Percentiles rank a stretch among this genome's conserved stretches.
Conservation (phyloP, 2,329 filamentous ascomycete genomes). For the Pyrenophora tritici-repentis region DNA sequence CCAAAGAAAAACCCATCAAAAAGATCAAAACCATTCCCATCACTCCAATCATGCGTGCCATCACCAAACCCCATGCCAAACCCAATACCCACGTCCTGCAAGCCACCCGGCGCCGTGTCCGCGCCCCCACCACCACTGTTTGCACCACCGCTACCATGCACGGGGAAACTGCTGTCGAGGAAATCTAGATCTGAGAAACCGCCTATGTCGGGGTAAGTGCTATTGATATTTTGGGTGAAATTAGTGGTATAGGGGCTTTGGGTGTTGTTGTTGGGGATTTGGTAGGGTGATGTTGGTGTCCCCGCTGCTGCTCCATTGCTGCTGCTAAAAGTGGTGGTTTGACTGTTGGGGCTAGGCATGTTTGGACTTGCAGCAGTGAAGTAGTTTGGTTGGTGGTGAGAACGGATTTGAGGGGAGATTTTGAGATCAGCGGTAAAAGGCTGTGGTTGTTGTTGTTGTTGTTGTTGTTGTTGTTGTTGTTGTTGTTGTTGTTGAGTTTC, state of each 20-base stretch:
- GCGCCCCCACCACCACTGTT: slow-evolving; percentile 45
- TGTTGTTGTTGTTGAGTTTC: slow-evolving; percentile 21
- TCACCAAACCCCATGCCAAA: slow-evolving; percentile 53
- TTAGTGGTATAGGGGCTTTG: slow-evolving; percentile 39
- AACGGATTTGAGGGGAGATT: slow-evolving; percentile 44
- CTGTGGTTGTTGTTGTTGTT: too few species aligned
- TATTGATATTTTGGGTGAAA: slow-evolving; percentile 28
- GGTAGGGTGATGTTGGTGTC: slow-evolving; percentile 32
- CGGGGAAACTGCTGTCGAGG: slow-evolving; percentile 56
- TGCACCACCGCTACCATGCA: slow-evolving; percentile 24
- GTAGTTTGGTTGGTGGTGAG: slow-evolving; percentile 13
- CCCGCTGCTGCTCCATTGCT: background rate
- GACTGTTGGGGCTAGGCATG: slow-evolving; percentile 24
- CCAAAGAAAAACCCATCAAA: slow-evolving; percentile 67
- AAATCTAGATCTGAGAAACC: slow-evolving; percentile 59
- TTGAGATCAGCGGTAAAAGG: slow-evolving; percentile 37
- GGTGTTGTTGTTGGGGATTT: slow-evolving; percentile 30
- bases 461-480: too few species aligned
- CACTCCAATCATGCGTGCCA: slow-evolving; percentile 62
- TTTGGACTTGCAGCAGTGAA: slow-evolving; percentile 17
- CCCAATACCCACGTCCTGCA: slow-evolving; percentile 67
- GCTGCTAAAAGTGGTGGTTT: slow-evolving; percentile 14
- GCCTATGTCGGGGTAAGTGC: slow-evolving; percentile 37
- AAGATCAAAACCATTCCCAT: slow-evolving; percentile 51
- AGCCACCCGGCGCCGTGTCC: slow-evolving; percentile 21